These are phyloP conservation scores for Candida sithepensis DNA, from an alignment of 805 yeast genomes.

Conservation along the genomic window DNA sequence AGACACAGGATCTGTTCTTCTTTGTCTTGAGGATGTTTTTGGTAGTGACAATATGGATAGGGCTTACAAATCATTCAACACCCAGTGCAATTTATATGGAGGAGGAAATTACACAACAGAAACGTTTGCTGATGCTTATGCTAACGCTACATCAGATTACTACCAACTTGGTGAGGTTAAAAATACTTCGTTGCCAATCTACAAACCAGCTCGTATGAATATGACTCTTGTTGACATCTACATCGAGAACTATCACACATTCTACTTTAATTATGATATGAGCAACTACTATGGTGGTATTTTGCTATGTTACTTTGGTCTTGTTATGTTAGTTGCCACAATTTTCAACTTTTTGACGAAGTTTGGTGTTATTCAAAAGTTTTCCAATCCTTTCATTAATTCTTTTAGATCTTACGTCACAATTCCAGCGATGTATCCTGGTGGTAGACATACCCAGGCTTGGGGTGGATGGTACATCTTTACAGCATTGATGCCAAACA, in stretches of 20 bases:
- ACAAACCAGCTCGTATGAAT: slow-evolving; percentile 9
- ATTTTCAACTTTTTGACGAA: slow-evolving; percentile 30
- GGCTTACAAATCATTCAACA: slow-evolving; percentile 2
- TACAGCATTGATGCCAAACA: slow-evolving; percentile 27
- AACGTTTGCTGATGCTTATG: neutral
- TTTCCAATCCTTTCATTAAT: slow-evolving; percentile 33
- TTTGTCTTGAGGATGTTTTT: slow-evolving; percentile 9
- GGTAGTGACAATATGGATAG: slow-evolving; percentile 2
- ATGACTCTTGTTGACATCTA: neutral
- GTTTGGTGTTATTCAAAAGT: slow-evolving; percentile 26
- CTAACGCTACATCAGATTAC: neutral
- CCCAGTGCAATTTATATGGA: slow-evolving; percentile 6
- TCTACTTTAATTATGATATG: slow-evolving; percentile 24
- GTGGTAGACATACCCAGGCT: slow-evolving; percentile 17
- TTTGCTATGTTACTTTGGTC: slow-evolving; percentile 36
- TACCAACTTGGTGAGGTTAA: neutral
- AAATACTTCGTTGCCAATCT: slow-evolving; percentile 13
- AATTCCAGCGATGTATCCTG: slow-evolving; percentile 36
- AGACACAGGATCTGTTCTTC: slow-evolving; percentile 11
- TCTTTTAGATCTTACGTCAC: slow-evolving; percentile 33
- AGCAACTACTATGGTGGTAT: slow-evolving; percentile 33
- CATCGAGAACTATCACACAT: slow-evolving; percentile 11
- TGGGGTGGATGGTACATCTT: slow-evolving; percentile 16
- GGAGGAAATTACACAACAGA: slow-evolving; percentile 1
- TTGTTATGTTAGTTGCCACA: slow-evolving; percentile 35